Evolutionary conservation across 2,329 filamentous ascomycete genomes (phyloP).

Genomic region (Sporothrix schenckii): DNA sequence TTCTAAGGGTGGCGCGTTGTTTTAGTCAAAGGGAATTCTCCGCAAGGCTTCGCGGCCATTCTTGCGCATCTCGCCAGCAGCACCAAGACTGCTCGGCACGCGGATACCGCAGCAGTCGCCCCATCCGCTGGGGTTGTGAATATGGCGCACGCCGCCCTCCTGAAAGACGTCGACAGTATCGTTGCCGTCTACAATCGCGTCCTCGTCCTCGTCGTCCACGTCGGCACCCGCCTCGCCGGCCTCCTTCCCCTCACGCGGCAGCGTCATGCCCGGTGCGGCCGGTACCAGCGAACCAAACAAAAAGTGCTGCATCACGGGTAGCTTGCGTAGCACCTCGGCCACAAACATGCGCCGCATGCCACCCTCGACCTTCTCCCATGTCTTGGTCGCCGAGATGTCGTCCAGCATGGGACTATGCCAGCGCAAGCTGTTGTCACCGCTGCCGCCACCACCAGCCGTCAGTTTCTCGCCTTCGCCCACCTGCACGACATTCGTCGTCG

Average conservation of each 20-base stretch:
- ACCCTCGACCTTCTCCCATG: slow-evolving; percentile 87
- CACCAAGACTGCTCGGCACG: slow-evolving; percentile 90
- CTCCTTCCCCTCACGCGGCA: slow-evolving; percentile 47
- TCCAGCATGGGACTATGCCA: slow-evolving; percentile 99
- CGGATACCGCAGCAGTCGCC: slow-evolving; percentile 98
- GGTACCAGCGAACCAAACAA: slow-evolving; percentile 85
- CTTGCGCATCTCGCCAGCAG: slow-evolving; percentile 86
- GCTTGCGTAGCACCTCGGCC: slow-evolving; percentile 85
- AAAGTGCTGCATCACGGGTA: slow-evolving; percentile 99
- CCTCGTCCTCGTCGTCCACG: slow-evolving; percentile 59
- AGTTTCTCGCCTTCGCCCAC: neutral
- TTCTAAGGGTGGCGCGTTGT: neutral
- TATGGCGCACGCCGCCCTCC: slow-evolving; percentile 67
- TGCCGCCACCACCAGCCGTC: neutral
- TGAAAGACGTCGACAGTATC: slow-evolving; percentile 63
- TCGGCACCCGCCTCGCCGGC: slow-evolving; percentile 46
- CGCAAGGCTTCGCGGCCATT: slow-evolving; percentile 64
- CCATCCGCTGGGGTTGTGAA: slow-evolving; percentile 75
- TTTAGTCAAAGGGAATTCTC: slow-evolving; percentile 78
- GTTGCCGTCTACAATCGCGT: slow-evolving; percentile 51
- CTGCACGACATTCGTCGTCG: slow-evolving; percentile 12
- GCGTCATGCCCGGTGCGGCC: slow-evolving; percentile 79
- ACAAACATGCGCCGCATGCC: slow-evolving; percentile 98
- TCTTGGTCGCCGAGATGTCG: slow-evolving; percentile 88
- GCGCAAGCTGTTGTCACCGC: slow-evolving; percentile 82